Conservation (phyloP, 805 yeast species). For the Cyberlindnera amylophila region DNA sequence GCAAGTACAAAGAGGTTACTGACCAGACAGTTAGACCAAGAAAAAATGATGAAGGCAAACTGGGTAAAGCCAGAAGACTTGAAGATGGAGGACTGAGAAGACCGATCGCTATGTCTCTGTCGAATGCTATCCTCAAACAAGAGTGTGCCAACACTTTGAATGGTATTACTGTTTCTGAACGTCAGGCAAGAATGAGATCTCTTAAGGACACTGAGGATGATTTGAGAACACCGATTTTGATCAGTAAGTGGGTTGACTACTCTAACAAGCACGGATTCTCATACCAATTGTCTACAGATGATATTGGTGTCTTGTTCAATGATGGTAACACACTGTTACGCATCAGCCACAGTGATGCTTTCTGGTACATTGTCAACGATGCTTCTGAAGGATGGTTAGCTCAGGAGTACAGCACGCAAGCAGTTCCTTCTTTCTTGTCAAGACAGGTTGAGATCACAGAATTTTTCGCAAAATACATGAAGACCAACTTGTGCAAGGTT, state of each 20-base stretch:
- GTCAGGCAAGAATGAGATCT: constrained; percentile 39
- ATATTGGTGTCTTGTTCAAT: constrained; percentile 86
- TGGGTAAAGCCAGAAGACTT: constrained; percentile 35
- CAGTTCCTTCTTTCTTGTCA: constrained; percentile 45
- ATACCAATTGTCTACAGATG: constrained; percentile 85
- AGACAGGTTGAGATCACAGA: constrained; percentile 82
- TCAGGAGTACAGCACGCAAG: constrained; percentile 39
- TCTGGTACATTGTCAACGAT: constrained; percentile 58
- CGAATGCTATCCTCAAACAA: constrained; percentile 35
- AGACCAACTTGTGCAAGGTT: constrained; percentile 78
- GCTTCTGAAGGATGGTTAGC: constrained; percentile 51
- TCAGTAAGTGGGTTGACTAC: constrained; percentile 97
- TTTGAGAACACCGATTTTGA: constrained; percentile 55
- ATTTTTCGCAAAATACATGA: constrained; percentile 89
- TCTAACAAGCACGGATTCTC: constrained; percentile 94
- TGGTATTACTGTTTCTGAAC: constrained; percentile 42
- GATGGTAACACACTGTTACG: constrained; percentile 80
- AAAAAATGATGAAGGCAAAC: constrained; percentile 32
- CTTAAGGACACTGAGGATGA: constrained; percentile 6
- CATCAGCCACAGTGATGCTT: constrained; percentile 57
- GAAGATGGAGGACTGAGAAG: constrained; percentile 32
- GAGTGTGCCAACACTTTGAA: constrained; percentile 43
- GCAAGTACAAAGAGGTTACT: constrained; percentile 67
- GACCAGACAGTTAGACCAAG: constrained; percentile 25
- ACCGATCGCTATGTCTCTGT: constrained; percentile 23